These are phyloP conservation scores for Eruca vesicaria DNA, from an alignment of 441 rosid species.

Conservation along the genomic window DNA sequence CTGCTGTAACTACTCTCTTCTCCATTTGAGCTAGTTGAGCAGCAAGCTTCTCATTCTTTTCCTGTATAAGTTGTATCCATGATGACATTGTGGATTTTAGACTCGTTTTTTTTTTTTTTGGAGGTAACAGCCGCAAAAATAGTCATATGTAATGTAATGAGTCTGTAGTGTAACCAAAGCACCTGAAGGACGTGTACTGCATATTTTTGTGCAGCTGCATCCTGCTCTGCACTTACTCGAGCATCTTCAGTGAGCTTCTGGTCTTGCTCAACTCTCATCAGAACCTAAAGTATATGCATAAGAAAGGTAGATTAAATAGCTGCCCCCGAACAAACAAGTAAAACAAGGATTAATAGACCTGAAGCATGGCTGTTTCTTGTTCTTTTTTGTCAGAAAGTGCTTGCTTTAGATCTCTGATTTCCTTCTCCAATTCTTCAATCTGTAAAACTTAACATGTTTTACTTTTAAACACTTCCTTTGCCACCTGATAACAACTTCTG, in stretches of 20 bases:
- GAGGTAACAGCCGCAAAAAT: not conserved
- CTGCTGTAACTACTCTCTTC: slow-evolving; percentile 66
- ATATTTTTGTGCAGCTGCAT: slow-evolving; percentile 51
- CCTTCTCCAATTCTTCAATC: slow-evolving; percentile 63
- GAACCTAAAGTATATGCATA: slow-evolving; percentile 36
- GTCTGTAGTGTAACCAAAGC: not conserved
- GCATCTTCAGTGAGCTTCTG: slow-evolving; percentile 69
- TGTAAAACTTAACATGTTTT: slow-evolving; percentile 29
- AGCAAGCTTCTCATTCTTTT: slow-evolving; percentile 59
- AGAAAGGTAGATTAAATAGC: not conserved
- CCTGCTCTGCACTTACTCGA: slow-evolving; percentile 56
- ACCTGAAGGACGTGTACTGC: slow-evolving; percentile 62
- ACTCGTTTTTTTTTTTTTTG: not conserved
- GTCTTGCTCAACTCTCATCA: slow-evolving; percentile 66
- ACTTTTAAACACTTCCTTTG: not conserved
- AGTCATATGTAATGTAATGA: not conserved
- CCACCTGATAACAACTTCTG: not conserved
- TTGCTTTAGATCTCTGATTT: slow-evolving; percentile 48
- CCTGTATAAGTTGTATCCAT: slow-evolving; percentile 41
- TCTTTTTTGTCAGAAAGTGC: slow-evolving; percentile 59
- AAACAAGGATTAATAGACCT: slow-evolving; percentile 40
- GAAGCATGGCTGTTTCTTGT: slow-evolving; percentile 67
- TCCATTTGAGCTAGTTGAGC: slow-evolving; percentile 55
- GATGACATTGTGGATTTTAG: not conserved
- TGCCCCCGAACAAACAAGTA: not conserved